Evolutionary conservation across 129 eudicot genomes (phyloP), one percentile per base, ranked within the genome.

Genomic region (Flaveria brownii): DNA sequence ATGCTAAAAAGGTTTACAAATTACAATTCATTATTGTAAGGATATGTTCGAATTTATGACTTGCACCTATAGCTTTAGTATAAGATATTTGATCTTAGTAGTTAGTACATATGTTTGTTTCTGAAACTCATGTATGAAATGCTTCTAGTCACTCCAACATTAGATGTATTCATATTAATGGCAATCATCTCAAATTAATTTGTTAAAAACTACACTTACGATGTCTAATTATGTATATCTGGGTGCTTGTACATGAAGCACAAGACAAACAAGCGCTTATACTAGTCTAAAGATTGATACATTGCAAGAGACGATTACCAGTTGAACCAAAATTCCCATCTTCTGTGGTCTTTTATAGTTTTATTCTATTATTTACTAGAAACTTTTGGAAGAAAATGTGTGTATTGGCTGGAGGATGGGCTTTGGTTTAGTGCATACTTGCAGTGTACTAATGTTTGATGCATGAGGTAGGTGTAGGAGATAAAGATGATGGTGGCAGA

Each of bases 401-500:
- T 55, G 25, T 55, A 41, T 55, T 15, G 52, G 18, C 13, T 36
- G 22, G 33, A 55, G 41, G 45, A 71, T 59, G 22, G 41, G 52
- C 2, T 49, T 30, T 56, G 45, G 69, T 22, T 69, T 56, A 2
- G 13, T 46, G 17, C 62, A 56, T 56, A 14, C 26, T 56, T 56
- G 13, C 39, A 50, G 39, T 51, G 30, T 25, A 55, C 61, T 45
- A 64, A 45, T 57, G 18, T 73, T 63, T 76, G 65, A 64, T 73
- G 46, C 12, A 77, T 80, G 77, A 57, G 72, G 77, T 90, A 86
- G 90, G 82, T 63, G 78, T 79, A 63, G 83, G 82, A 20, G 94
- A 85, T 61, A 89, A 86, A 72, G 86, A 82, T 70, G 18, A 26
- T 9, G 79, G 84, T 69, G 90, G 84, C 73, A 82, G 90, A 78